Percentiles rank a stretch among this genome's conserved stretches.
Conservation (phyloP, 2,329 filamentous ascomycete species). For the Colletotrichum sp. region DNA sequence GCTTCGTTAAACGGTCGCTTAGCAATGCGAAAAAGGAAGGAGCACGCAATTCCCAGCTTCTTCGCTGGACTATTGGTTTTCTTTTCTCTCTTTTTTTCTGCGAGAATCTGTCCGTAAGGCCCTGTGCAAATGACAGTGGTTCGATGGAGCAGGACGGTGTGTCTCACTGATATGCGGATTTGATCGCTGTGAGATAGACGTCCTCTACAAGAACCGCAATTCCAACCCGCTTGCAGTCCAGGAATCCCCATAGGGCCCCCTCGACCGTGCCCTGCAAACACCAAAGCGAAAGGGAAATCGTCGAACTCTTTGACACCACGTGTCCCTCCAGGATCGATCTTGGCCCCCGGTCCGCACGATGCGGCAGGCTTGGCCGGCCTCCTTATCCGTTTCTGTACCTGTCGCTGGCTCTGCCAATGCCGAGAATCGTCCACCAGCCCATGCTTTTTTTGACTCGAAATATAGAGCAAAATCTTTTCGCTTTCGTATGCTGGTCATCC, state of each 20-base stretch:
- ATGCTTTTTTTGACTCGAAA: not conserved
- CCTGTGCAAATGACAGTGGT: not conserved
- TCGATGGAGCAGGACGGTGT: not conserved
- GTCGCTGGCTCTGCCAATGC: not conserved
- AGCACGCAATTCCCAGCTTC: not conserved
- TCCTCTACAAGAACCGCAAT: not conserved
- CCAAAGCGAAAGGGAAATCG: not conserved
- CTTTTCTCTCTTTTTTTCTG: not conserved
- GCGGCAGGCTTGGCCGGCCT: not conserved
- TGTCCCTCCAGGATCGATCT: conserved; percentile 10
- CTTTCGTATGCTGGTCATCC: not conserved
- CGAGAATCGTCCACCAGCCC: not conserved
- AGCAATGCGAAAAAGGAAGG: not conserved
- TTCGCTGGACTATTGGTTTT: not conserved
- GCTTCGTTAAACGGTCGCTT: not conserved
- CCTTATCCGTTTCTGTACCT: not conserved
- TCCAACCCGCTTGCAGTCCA: not conserved
- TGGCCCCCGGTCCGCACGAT: not conserved
- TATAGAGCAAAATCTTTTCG: not conserved
- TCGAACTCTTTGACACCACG: conserved; percentile 3
- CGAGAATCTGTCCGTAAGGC: not conserved
- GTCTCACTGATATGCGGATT: not conserved
- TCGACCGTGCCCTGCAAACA: not conserved
- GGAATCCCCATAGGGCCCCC: not conserved
- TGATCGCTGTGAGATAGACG: not conserved